Base-by-base conservation (phyloP, 352 stramenopile species). In the Globisporangium barbulae region DNA sequence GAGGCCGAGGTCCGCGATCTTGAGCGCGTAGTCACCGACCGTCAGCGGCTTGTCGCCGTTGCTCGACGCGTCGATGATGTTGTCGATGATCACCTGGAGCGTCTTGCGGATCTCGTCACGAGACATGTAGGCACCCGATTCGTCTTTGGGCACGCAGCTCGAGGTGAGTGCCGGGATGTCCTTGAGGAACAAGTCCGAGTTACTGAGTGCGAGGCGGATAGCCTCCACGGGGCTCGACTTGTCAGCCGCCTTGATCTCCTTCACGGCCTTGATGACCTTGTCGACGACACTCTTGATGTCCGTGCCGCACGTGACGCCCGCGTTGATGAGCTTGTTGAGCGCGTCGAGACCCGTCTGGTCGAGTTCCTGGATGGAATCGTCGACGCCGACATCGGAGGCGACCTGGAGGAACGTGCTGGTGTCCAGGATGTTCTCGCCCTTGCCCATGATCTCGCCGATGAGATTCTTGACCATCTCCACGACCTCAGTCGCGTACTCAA, bases 41-140 rank as follows among this genome's bases (percentile, higher is more conserved):
- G 28, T 39, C 6, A 55, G 15, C 9, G 61, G 61, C 25, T 67
- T 67, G 37, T 39, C 33, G 33, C 53, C 53, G 69, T 76, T 50
- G 2, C 53, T 54, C 0, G 71, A 76, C 28, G 67, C 68, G 41
- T 72, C 68, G 35, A 87, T 79, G 13, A 88, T 61, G 52, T 83
- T 65, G 35, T 90, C 78, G 17, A 90, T 68, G 35, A 90, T 82
- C 15, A 81, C 75, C 13, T 81, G 67, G 28, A 88, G 65, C 1
- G 74, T 84, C 48, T 83, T 85, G 9, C 79, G 65, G 53, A 90
- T 71, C 15, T 72, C 53, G 52, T 88, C 79, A 17, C 83, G 80
- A 8, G 70, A 76, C 45, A 74, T 44, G 55, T 74, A 83, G 21
- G 69, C 72, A 7, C 72, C 61, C 12, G 54, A 59, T 22, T 71